Conservation (phyloP, 768 basidiomycete species). For the Russula foetens region DNA sequence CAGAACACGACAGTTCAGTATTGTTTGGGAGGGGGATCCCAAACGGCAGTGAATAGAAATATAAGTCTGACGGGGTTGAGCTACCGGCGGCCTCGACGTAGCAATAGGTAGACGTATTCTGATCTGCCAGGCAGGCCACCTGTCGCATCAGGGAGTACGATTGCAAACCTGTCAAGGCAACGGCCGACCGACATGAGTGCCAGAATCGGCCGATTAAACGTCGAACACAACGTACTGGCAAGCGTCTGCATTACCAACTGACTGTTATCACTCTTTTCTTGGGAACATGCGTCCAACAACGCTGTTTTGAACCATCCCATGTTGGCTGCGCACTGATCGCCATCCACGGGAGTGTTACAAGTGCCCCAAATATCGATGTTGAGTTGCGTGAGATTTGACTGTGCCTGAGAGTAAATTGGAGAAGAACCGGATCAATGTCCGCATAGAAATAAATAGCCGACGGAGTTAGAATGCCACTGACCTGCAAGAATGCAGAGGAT, state of each 20-base stretch:
- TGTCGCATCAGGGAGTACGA: constrained; percentile 56
- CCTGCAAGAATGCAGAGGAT: constrained; percentile 48
- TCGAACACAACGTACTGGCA: constrained; percentile 34
- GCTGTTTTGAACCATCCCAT: constrained; percentile 55
- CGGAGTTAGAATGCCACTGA: constrained; percentile 27
- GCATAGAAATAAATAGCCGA: constrained; percentile 1
- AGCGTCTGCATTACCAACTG: constrained; percentile 46
- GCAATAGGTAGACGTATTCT: constrained; percentile 59
- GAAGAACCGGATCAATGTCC: constrained; percentile 11
- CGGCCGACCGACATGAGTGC: not conserved
- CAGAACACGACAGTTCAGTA: constrained; percentile 48
- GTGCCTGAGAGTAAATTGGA: constrained; percentile 44
- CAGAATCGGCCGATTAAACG: not conserved
- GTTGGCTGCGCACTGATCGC: constrained; percentile 50
- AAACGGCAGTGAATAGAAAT: constrained; percentile 62
- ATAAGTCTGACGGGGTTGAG: constrained; percentile 56
- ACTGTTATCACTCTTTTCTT: constrained; percentile 48
- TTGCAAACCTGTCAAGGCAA: constrained; percentile 39
- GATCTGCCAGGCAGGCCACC: constrained; percentile 51
- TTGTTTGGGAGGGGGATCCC: constrained; percentile 45
- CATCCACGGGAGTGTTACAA: constrained; percentile 51
- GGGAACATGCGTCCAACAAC: constrained; percentile 43
- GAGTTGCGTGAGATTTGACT: constrained; percentile 49
- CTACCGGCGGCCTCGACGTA: constrained; percentile 55
- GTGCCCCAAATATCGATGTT: constrained; percentile 73